Percentiles rank a stretch among this genome's conserved stretches.
Conservation (phyloP, 176 grass and related monocot genomes). For the Carex parvula region DNA sequence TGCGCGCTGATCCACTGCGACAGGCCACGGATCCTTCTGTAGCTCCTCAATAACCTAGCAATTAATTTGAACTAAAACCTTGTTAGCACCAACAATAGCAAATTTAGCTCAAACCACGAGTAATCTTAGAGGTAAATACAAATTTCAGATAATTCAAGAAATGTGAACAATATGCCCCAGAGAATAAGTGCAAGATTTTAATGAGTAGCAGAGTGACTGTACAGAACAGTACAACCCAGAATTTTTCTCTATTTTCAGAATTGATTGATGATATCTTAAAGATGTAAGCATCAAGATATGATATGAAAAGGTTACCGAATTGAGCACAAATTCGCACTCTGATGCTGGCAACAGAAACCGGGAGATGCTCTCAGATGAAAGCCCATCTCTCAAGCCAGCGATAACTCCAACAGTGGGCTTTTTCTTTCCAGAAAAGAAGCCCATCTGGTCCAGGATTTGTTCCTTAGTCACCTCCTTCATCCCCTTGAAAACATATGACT, state of each 20-base stretch:
- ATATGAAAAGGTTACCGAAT: conserved; percentile 51
- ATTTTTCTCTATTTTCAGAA: background rate
- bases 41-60: conserved; percentile 85
- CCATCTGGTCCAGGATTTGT: conserved; percentile 89
- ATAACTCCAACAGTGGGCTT: conserved; percentile 75
- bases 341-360: conserved; percentile 86
- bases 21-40: conserved; percentile 83
- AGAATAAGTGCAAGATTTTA: background rate
- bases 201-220: background rate
- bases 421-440: conserved; percentile 64
- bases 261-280: background rate
- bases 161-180: background rate
- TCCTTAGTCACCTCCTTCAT: conserved; percentile 86
- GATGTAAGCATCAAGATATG: background rate
- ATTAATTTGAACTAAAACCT: background rate
- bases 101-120: background rate
- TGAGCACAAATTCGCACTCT: conserved; percentile 85
- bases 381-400: conserved; percentile 59
- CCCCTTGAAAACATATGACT: conserved; percentile 92
- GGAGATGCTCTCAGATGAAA: conserved; percentile 67
- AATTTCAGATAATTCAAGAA: background rate
- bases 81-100: background rate
- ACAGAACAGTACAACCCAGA: background rate
- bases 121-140: conserved; percentile 1
- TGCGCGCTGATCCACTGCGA: conserved; percentile 65